Evolutionary conservation across 306 rosid genomes (phyloP), one percentile per base, ranked within the genome.

Genomic region (Neltuma alba): DNA sequence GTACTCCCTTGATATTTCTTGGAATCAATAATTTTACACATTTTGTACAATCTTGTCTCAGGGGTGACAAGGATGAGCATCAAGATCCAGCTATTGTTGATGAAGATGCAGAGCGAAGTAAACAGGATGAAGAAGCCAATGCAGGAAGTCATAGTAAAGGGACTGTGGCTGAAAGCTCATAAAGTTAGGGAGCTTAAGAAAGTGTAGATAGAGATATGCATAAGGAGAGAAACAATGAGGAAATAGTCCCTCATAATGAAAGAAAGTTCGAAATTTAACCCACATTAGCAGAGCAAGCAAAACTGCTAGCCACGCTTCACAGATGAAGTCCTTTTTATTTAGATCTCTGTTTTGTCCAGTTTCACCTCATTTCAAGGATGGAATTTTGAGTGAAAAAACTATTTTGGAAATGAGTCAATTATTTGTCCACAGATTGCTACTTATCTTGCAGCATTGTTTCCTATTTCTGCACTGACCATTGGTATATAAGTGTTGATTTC

Each of bases 61-160:
- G 98, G 81, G 92, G 93, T 62, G 87, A 92, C 48, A 89, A 74
- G 76, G 89, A 85, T 18, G 91, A 82, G 81, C 75, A 79, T 74
- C 87, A 66, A 57, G 64, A n/a, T 13, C 74, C 66, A 55, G 86
- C 82, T 61, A 86, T 70, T 79, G 79, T 84, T 58, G 91, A 67
- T 21, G 91, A 86, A 87, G 86, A 84, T 27, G 79, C 84, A 40
- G 85, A 70, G 37, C 78, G 65, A 40, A 75, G 75, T 75, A 92
- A 82, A 75, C 87, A 38, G 45, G 86, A 83, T 2, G 92, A 87
- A 86, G 97, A 91, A 73, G 85, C 75, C 28, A 83, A 75, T 41
- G 71, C 87, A 25, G 82, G 76, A 76, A 86, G 60, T 66, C 70
- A 27, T 34, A 78, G 74, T 82, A 80, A 37, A 72, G 92, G 83